Evolutionary conservation across 345 rosid genomes (phyloP), one percentile per base, ranked within the genome.

Genomic region (Rhizophora mangle): DNA sequence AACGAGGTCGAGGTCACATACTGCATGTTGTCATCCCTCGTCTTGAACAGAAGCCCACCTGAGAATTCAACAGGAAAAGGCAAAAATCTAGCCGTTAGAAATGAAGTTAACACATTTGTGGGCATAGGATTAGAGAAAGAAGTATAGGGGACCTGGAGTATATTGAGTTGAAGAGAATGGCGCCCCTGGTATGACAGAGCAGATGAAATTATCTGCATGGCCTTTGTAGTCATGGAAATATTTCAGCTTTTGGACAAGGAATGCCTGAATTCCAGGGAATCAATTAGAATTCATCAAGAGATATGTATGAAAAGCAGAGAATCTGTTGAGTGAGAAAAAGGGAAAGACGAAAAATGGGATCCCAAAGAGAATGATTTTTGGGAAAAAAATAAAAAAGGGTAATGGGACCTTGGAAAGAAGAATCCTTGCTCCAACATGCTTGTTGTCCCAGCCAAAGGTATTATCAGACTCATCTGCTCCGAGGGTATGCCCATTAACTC

Each of bases 181-280:
- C 59, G 96, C 95, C 24, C 93, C 97, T 39, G 97, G 99, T 29
- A 95, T 81, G 43, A 95, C 81, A 6, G 97, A 91, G 79, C 99
- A 95, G 53, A 95, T 88, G 78, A 91, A 95, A 82, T 87, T 89
- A 80, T 95, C 99, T 52, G 99, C 97, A 69, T 88, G 99, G 67
- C 89, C 92, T 60, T 95, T 95, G 92, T 91, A 95, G 52, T 88
- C 96, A 76, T 85, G 89, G 76, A 95, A 90, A 43, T 95, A 79
- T 47, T 67, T 85, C 70, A 87, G 69, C 63, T 86, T 90, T 62
- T 89, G 93, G 64, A 91, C 97, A 68, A 95, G 76, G 80, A 95
- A 91, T n/a, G 86, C 86, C 95, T 88, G 64, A 54, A 24, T 60
- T 27, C 18, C 15, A 57, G 54, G 20, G 6, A 22, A 68, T 10